Conservation (phyloP, 2,329 filamentous ascomycete species). For the Fusarium sp. region DNA sequence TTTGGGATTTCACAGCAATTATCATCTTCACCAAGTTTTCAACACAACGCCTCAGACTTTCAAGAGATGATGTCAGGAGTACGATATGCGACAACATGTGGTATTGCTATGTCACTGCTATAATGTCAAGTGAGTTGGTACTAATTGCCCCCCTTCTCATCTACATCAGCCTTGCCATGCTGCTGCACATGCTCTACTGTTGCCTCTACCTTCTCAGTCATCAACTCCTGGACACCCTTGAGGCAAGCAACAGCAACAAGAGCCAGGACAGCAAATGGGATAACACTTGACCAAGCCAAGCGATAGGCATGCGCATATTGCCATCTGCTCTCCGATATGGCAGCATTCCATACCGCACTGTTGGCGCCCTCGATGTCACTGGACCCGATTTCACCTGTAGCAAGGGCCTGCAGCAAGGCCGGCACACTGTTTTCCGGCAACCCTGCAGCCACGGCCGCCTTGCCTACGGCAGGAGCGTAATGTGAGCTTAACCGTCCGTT, state of each 20-base stretch:
- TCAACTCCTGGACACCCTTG: conserved; percentile 5
- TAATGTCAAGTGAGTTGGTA: not conserved
- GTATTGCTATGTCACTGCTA: not conserved
- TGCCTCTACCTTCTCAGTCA: conserved; percentile 10
- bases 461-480: conserved; percentile 4
- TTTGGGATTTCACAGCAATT: not conserved
- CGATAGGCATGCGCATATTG: conserved; percentile 12
- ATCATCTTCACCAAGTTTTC: not conserved
- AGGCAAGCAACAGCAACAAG: conserved; percentile 5
- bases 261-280: conserved; percentile 7
- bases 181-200: conserved; percentile 4
- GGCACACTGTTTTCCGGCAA: conserved; percentile 10
- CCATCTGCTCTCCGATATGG: conserved; percentile 9
- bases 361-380: not conserved
- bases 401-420: conserved; percentile 5
- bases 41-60: not conserved
- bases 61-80: not conserved
- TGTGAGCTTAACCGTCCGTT: conserved; percentile 4
- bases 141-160: not conserved
- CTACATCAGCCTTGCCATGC: not conserved
- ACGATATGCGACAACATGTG: not conserved
- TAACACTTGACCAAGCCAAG: conserved; percentile 6
- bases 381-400: conserved; percentile 2
- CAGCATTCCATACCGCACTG: conserved; percentile 1
- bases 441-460: not conserved